These are phyloP conservation scores for Xerocomus potaroensis DNA, from an alignment of 768 basidiomycete genomes.

Conservation along the genomic window DNA sequence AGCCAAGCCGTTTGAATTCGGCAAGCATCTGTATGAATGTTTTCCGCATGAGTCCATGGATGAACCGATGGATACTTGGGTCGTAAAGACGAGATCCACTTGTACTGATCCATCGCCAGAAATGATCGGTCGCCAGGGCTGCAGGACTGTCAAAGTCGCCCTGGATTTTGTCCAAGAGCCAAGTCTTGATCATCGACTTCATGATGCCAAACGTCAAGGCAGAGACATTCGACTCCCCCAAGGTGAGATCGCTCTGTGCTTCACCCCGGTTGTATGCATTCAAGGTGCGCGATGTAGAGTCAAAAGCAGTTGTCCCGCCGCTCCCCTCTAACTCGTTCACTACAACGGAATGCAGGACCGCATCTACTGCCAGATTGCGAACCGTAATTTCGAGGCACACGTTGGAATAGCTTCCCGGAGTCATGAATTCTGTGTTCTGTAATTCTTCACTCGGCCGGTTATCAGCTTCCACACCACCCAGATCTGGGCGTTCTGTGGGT, in stretches of 20 bases:
- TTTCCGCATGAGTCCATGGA: conserved; percentile 96
- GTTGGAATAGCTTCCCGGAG: conserved; percentile 85
- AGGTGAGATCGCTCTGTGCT: conserved; percentile 59
- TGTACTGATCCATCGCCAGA: conserved; percentile 96
- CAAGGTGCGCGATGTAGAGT: conserved; percentile 86
- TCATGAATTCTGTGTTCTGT: conserved; percentile 77
- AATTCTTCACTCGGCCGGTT: conserved; percentile 70
- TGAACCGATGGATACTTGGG: conserved; percentile 86
- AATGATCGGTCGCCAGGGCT: conserved; percentile 78
- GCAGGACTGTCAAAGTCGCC: conserved; percentile 63
- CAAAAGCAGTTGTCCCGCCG: conserved; percentile 90
- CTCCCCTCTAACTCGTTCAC: conserved; percentile 98
- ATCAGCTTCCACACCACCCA: conserved; percentile 92
- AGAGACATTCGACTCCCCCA: conserved; percentile 89
- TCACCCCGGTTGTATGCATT: conserved; percentile 78
- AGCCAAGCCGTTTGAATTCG: conserved; percentile 93
- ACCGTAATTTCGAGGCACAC: conserved; percentile 89
- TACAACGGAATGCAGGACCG: conserved; percentile 88
- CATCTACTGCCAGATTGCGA: conserved; percentile 89
- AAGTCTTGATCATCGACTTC: conserved; percentile 82
- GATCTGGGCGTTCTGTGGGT: conserved; percentile 77
- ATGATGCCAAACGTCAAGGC: conserved; percentile 81
- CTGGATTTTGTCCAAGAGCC: conserved; percentile 85
- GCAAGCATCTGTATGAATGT: conserved; percentile 95
- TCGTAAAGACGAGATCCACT: conserved; percentile 85